Evolutionary conservation across 352 stramenopile species (phyloP), one percentile per base, ranked within the genome.

Genomic region (Blastocystis sp.): DNA sequence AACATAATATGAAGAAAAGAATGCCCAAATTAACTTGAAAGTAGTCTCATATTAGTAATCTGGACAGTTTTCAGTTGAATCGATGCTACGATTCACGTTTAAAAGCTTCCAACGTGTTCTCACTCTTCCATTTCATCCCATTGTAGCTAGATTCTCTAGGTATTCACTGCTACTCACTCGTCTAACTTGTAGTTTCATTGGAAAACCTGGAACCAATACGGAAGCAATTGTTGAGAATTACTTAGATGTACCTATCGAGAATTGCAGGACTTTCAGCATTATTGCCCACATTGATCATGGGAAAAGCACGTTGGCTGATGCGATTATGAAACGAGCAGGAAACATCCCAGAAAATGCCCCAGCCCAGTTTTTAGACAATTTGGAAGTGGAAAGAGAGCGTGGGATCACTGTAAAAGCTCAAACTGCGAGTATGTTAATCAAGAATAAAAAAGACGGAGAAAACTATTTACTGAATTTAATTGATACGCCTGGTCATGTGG

Each of bases 341-440:
- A 92, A 93, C 37, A 90, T 91, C 62, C 60, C 78, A 9, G 37
- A 53, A 80, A 40, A 90, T 57, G 62, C 54, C 3, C 68, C 78
- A 15, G 24, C 53, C 0, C 70, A 90, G 19, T 58, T 76, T 75
- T 33, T 69, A 13, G 78, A 75, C 57, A 66, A 90, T 89, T 56
- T 87, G 42, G 79, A 89, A 42, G 95, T 98, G 1, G 97, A 99
- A 91, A 91, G 95, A 48, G 95, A 99, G 91, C 95, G 97, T 37
- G 97, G 97, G 27, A 99, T 99, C 89, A 99, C 97, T 0, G 97
- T 99, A 22, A 99, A 99, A 92, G 96, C 96, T 5, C 95, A 98
- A 75, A 98, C 96, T 11, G 96, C 96, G 17, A 98, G 95, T 6
- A 98, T 98, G 95, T 91, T 98, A 2, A 44, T 97, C 98, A 90